phyloP scores from a whole-genome alignment of 1,284 basidiomycete genomes.

The Fomitopsis schrenkii region DNA sequence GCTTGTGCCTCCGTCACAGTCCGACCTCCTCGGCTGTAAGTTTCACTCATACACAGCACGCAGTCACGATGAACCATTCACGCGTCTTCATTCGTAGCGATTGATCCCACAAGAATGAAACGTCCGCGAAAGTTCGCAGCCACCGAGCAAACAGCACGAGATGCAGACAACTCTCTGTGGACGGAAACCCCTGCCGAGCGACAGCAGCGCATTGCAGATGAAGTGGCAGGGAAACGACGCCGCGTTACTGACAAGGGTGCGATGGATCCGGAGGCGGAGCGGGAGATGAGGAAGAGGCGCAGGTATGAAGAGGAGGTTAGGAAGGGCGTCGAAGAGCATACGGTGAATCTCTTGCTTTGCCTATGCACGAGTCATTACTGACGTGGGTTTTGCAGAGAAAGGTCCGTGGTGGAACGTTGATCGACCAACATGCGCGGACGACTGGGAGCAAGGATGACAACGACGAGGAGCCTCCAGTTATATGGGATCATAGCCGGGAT shows the following conservation, averaged over 20 bases:
- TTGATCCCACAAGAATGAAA: slow-evolving; percentile 66
- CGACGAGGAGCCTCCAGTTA: slow-evolving; percentile 52
- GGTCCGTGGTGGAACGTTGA: slow-evolving; percentile 61
- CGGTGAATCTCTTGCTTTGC: slow-evolving; percentile 44
- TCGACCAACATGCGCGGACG: slow-evolving; percentile 57
- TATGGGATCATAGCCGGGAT: slow-evolving; percentile 88
- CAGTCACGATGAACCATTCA: neutral
- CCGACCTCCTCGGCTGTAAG: slow-evolving; percentile 73
- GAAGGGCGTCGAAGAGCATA: slow-evolving; percentile 74
- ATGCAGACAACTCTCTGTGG: slow-evolving; percentile 70
- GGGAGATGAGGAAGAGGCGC: slow-evolving; percentile 46
- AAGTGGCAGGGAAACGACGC: slow-evolving; percentile 80
- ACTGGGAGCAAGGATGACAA: slow-evolving; percentile 28
- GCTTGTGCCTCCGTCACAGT: slow-evolving; percentile 82
- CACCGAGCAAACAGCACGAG: slow-evolving; percentile 42
- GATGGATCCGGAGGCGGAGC: slow-evolving; percentile 37
- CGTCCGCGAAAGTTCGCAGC: slow-evolving; percentile 78
- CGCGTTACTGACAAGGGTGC: slow-evolving; percentile 46
- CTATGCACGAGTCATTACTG: neutral
- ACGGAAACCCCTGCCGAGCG: slow-evolving; percentile 91
- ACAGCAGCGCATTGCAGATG: slow-evolving; percentile 81
- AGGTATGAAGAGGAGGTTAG: slow-evolving; percentile 66
- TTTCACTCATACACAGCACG: slow-evolving; percentile 14
- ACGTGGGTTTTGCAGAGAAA: slow-evolving; percentile 42
- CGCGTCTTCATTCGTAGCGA: slow-evolving; percentile 29